Percentiles rank a stretch among this genome's conserved stretches.
phyloP scores from a whole-genome alignment of 495 filamentous ascomycete species.

The Cudoniella acicularis region DNA sequence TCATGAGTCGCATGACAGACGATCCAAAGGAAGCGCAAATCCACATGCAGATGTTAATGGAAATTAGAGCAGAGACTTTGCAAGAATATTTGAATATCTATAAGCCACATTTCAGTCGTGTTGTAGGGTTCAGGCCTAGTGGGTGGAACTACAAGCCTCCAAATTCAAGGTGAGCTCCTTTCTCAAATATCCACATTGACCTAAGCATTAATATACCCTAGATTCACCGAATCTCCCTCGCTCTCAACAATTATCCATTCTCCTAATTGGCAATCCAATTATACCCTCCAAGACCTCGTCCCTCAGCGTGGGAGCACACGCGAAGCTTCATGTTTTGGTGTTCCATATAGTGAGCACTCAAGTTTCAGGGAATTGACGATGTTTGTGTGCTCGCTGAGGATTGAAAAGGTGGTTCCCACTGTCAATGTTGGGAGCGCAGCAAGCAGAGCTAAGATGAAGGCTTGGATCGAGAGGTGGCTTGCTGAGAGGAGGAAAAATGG shows the following conservation, averaged over 20 bases:
- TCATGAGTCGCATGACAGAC: constrained; percentile 69
- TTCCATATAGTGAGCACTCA: constrained; percentile 94
- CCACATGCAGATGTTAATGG: constrained; percentile 94
- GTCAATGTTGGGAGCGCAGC: constrained; percentile 75
- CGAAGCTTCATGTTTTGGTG: constrained; percentile 78
- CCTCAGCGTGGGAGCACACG: constrained; percentile 76
- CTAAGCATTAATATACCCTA: not conserved
- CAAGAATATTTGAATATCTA: constrained; percentile 78
- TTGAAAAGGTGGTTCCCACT: constrained; percentile 87
- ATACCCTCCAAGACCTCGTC: constrained; percentile 58
- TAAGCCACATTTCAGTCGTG: constrained; percentile 72
- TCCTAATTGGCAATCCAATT: constrained; percentile 67
- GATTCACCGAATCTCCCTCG: constrained; percentile 59
- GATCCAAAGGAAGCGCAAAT: constrained; percentile 86
- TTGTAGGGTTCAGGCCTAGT: constrained; percentile 88
- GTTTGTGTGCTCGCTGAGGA: constrained; percentile 83
- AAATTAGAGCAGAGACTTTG: constrained; percentile 83
- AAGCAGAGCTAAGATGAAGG: constrained; percentile 76
- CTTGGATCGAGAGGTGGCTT: constrained; percentile 85
- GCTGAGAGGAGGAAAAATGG: constrained; percentile 80
- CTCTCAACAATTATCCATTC: constrained; percentile 69
- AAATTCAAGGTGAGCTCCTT: constrained; percentile 34
- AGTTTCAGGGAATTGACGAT: constrained; percentile 90
- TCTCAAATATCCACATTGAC: not conserved
- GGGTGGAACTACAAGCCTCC: constrained; percentile 89